Conservation (phyloP, 2,329 filamentous ascomycete genomes). For the Pestalotiopsis sp. region DNA sequence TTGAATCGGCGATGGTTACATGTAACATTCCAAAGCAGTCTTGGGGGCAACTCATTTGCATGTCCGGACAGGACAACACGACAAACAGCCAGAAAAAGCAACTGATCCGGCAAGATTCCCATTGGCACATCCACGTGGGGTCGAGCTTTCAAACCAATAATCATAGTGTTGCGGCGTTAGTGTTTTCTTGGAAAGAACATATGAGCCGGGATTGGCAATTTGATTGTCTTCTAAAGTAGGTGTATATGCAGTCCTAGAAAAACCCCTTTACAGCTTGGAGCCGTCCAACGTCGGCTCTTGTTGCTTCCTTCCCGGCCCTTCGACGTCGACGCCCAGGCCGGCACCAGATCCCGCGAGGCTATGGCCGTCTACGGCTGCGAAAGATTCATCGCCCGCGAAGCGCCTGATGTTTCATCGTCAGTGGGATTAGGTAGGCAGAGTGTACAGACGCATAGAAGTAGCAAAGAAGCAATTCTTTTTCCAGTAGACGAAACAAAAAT, state of each 20-base stretch:
- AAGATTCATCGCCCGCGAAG: conserved; percentile 45
- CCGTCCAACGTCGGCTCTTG: neutral
- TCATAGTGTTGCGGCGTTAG: neutral
- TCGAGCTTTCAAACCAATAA: neutral
- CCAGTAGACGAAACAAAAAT: neutral
- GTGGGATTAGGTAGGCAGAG: neutral
- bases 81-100: neutral
- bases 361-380: conserved; percentile 28
- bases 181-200: neutral
- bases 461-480: neutral
- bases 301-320: conserved; percentile 13
- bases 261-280: conserved; percentile 14
- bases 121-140: too few relatives aligned
- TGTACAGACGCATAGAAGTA: neutral
- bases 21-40: neutral
- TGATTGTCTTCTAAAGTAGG: neutral
- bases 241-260: too few relatives aligned
- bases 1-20: neutral
- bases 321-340: conserved; percentile 35
- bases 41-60: neutral
- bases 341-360: conserved; percentile 28
- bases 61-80: neutral
- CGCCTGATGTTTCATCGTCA: conserved; percentile 30
- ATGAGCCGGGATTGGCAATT: neutral
- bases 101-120: too few relatives aligned